phyloP scores from a whole-genome alignment of 768 basidiomycete species.

The Rhodotorula babjevae region DNA sequence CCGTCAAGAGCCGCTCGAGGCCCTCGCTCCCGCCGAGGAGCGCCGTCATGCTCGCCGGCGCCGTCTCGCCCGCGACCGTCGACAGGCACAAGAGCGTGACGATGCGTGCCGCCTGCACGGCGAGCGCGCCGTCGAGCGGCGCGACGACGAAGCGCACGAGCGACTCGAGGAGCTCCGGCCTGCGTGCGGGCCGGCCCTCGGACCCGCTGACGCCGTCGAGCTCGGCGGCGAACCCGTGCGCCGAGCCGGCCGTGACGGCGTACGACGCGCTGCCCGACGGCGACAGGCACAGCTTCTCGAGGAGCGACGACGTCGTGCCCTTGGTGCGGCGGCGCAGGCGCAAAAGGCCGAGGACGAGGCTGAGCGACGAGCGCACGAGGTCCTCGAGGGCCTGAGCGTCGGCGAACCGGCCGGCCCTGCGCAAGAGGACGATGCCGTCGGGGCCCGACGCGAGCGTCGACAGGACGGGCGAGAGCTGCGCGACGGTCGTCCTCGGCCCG shows the following conservation, averaged over 20 bases:
- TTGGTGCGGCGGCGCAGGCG: slow-evolving; percentile 57
- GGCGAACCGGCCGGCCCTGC: slow-evolving; percentile 60
- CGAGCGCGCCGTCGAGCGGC: slow-evolving; percentile 19
- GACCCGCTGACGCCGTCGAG: too few species aligned
- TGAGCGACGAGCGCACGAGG: slow-evolving; percentile 64
- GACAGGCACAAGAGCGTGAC: slow-evolving; percentile 18
- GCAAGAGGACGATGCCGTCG: slow-evolving; percentile 59
- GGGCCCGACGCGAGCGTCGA: slow-evolving; percentile 62
- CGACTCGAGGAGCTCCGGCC: slow-evolving; percentile 28
- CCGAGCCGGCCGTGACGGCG: neutral
- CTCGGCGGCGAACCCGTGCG: too few species aligned
- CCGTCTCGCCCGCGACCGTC: neutral
- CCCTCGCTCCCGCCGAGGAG: slow-evolving; percentile 74
- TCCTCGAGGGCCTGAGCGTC: slow-evolving; percentile 66
- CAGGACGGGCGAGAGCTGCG: slow-evolving; percentile 75
- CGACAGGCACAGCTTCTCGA: slow-evolving; percentile 57
- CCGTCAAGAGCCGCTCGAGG: slow-evolving; percentile 45
- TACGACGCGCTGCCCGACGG: neutral
- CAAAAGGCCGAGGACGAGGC: slow-evolving; percentile 60
- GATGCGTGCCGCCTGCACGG: slow-evolving; percentile 18
- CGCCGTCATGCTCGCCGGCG: slow-evolving; percentile 65
- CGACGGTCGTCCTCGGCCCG: slow-evolving; percentile 58
- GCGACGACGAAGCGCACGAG: slow-evolving; percentile 21
- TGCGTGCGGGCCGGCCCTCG: neutral
- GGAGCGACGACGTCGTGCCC: slow-evolving; percentile 52